Evolutionary conservation across 176 grass and related monocot species (phyloP).

Genomic region (Saccharum officinarum): DNA sequence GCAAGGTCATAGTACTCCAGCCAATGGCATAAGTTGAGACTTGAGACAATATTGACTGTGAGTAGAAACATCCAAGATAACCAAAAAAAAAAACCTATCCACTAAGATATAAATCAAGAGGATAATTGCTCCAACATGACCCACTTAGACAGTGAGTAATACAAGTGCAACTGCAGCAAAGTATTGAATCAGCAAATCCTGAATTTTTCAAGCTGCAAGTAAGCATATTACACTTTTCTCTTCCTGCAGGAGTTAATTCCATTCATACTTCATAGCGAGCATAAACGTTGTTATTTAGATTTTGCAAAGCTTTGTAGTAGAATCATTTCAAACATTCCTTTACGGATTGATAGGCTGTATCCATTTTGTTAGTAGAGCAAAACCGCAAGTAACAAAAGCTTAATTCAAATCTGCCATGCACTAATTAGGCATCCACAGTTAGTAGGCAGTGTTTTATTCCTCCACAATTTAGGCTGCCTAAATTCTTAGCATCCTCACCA

Average conservation of each 20-base stretch:
- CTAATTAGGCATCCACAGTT: not conserved
- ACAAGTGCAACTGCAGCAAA: not conserved
- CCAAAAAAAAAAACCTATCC: not conserved
- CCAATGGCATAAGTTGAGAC: not conserved
- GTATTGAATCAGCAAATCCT: not conserved
- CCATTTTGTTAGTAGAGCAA: not conserved
- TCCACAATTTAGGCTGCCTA: too few relatives aligned
- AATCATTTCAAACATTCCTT: not conserved
- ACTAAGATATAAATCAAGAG: not conserved
- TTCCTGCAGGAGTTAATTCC: not conserved
- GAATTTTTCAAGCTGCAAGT: not conserved
- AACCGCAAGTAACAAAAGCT: constrained; percentile 20
- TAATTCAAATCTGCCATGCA: not conserved
- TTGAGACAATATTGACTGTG: not conserved
- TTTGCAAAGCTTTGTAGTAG: not conserved
- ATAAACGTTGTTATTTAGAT: constrained; percentile 4
- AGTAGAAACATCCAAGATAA: not conserved
- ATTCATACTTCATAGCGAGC: not conserved
- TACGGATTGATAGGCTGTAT: not conserved
- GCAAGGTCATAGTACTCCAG: constrained; percentile 8
- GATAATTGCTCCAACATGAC: not conserved
- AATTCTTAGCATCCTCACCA: too few relatives aligned
- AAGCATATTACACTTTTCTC: not conserved
- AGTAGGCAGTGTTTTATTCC: not conserved
- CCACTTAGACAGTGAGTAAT: not conserved